Percentiles rank a stretch among this genome's conserved stretches.
phyloP scores from a whole-genome alignment of 2,329 filamentous ascomycete species.

The Volutella citrinella region DNA sequence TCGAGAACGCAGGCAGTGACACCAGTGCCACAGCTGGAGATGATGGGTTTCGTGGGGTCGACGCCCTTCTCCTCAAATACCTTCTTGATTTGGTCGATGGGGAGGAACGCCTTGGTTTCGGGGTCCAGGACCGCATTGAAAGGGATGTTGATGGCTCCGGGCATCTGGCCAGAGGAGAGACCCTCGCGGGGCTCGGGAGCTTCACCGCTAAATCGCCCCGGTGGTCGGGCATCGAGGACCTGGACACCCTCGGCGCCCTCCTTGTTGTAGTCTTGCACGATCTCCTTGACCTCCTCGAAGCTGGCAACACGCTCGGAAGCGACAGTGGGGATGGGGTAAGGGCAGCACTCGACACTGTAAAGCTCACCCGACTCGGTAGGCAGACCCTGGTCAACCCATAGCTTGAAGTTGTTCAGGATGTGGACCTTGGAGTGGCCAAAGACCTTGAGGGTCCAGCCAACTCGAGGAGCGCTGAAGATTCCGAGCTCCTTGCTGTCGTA shows the following conservation, averaged over 20 bases:
- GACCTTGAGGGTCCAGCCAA: conserved; percentile 87
- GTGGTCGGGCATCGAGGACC: conserved; percentile 81
- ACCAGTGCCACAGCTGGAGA: conserved; percentile 88
- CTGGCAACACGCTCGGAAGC: conserved; percentile 65
- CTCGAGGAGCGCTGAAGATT: conserved; percentile 89
- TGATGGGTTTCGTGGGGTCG: conserved; percentile 74
- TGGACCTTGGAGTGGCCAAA: conserved; percentile 91
- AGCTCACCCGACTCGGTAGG: conserved; percentile 79
- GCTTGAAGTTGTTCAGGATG: conserved; percentile 89
- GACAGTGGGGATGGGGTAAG: conserved; percentile 62
- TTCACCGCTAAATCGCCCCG: conserved; percentile 76
- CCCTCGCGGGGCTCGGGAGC: conserved; percentile 85
- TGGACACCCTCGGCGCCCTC: conserved; percentile 81
- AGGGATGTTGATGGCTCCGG: conserved; percentile 79
- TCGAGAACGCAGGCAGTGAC: conserved; percentile 92
- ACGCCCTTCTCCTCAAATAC: conserved; percentile 79
- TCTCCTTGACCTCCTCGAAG: conserved; percentile 79
- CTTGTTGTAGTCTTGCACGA: conserved; percentile 74
- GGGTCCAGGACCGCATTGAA: conserved; percentile 79
- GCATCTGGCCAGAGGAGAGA: conserved; percentile 87
- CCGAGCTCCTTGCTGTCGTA: conserved; percentile 91
- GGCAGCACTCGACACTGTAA: conserved; percentile 62
- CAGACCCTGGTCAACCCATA: conserved; percentile 84
- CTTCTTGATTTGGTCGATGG: conserved; percentile 67
- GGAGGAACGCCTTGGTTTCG: conserved; percentile 74